Evolutionary conservation across 177 flowering plant genomes (phyloP).

Genomic region (Vitis hybrid): DNA sequence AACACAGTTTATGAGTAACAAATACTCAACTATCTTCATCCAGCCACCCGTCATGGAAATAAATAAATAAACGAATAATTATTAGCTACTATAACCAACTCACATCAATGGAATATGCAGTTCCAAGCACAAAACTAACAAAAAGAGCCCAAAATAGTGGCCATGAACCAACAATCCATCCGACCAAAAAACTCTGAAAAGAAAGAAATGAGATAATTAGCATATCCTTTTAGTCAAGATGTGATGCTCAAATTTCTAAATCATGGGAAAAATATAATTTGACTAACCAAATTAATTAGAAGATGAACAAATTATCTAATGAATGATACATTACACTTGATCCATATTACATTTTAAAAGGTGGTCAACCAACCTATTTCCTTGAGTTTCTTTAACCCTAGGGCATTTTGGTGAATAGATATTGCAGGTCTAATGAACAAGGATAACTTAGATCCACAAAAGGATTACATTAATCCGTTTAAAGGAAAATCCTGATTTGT

Average conservation of each 20-base stretch:
- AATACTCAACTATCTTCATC: neutral
- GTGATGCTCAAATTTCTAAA: neutral
- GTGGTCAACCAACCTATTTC: neutral
- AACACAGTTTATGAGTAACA: neutral
- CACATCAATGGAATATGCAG: slow-evolving; percentile 93
- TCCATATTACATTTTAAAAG: neutral
- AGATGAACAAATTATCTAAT: neutral
- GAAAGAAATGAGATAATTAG: neutral
- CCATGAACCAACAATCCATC: slow-evolving; percentile 79
- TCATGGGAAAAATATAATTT: neutral
- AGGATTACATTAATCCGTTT: neutral
- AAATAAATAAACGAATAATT: too few species aligned
- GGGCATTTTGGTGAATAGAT: neutral
- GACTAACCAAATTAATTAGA: neutral
- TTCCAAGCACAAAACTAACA: slow-evolving; percentile 86
- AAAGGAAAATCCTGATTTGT: too few species aligned
- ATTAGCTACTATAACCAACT: slow-evolving; percentile 33
- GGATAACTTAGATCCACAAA: neutral
- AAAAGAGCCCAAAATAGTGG: slow-evolving; percentile 92
- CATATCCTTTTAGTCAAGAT: neutral
- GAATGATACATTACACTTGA: slow-evolving; percentile 2
- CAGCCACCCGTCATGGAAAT: too few species aligned
- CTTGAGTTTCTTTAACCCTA: neutral
- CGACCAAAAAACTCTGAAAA: slow-evolving; percentile 81
- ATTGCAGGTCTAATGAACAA: neutral